phyloP scores from a whole-genome alignment of 192 early-diverging fungal genomes.

The Oehlia diaphana region DNA sequence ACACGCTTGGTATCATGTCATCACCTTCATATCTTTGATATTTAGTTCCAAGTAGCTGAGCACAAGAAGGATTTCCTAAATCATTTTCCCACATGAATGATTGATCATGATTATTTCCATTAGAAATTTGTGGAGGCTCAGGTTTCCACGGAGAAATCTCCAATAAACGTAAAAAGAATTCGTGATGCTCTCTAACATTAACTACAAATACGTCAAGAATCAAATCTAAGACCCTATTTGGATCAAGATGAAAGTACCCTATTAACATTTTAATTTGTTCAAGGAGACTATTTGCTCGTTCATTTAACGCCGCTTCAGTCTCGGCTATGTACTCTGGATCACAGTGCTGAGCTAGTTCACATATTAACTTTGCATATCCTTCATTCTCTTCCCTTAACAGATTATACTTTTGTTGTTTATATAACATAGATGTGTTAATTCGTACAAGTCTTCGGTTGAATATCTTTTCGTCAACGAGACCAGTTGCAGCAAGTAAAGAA shows the following conservation, averaged over 20 bases:
- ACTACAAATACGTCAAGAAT: constrained; percentile 74
- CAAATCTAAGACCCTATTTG: constrained; percentile 80
- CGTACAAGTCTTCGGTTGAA: constrained; percentile 36
- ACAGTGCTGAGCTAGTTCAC: constrained; percentile 47
- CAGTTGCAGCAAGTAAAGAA: constrained; percentile 25
- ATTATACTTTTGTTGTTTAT: constrained; percentile 85
- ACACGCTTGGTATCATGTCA: not conserved
- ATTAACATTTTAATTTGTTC: constrained; percentile 25
- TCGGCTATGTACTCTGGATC: constrained; percentile 19
- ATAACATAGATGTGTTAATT: constrained; percentile 42
- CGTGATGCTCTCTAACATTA: constrained; percentile 63
- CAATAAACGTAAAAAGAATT: constrained; percentile 71
- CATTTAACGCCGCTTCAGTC: not conserved
- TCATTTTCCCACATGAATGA: constrained; percentile 8
- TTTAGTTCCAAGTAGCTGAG: constrained; percentile 27
- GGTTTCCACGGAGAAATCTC: constrained; percentile 50
- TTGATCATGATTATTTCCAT: not conserved
- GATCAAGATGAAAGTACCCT: constrained; percentile 81
- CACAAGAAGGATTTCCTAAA: constrained; percentile 59
- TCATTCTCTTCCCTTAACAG: constrained; percentile 77
- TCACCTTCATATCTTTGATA: not conserved
- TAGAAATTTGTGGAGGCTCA: constrained; percentile 42
- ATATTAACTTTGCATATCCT: constrained; percentile 76
- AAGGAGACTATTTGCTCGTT: constrained; percentile 2
- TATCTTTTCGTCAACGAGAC: constrained; percentile 27